These are phyloP conservation scores for Ustilago nuda DNA, from an alignment of 1,284 basidiomycete species.

Conservation along the genomic window DNA sequence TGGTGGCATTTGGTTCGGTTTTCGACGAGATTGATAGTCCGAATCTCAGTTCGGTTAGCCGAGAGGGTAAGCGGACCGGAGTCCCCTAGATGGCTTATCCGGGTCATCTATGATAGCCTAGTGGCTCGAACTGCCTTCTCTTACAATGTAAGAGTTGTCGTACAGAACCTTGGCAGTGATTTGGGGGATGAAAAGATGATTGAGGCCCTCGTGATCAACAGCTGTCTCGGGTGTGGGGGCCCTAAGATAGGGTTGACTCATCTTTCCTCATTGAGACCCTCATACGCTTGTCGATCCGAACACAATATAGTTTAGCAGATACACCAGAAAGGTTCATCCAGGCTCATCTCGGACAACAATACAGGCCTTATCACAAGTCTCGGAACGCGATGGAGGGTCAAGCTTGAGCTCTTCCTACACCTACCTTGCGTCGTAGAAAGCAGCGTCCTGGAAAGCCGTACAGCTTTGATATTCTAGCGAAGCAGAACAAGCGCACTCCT, in stretches of 20 bases:
- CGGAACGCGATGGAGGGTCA: not conserved
- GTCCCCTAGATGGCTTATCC: not conserved
- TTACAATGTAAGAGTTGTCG: not conserved
- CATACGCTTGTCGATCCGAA: not conserved
- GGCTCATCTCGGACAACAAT: not conserved
- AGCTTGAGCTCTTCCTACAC: not conserved
- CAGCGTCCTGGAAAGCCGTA: not conserved
- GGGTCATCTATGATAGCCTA: not conserved
- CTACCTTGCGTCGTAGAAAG: not conserved
- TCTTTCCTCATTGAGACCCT: not conserved
- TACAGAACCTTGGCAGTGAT: not conserved
- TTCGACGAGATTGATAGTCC: conserved; percentile 6
- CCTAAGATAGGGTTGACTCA: not conserved
- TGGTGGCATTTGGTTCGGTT: conserved; percentile 10
- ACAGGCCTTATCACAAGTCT: not conserved
- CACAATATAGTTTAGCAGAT: not conserved
- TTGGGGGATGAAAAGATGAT: not conserved
- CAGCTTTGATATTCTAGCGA: not conserved
- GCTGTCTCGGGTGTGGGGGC: not conserved
- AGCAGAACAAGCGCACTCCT: not conserved
- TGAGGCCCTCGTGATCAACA: not conserved
- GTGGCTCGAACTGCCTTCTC: not conserved
- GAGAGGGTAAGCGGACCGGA: not conserved
- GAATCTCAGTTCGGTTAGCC: conserved; percentile 5
- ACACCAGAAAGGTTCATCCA: not conserved